These are phyloP conservation scores for Clonostachys byssicola DNA, from an alignment of 2,329 filamentous ascomycete species.

Conservation along the genomic window DNA sequence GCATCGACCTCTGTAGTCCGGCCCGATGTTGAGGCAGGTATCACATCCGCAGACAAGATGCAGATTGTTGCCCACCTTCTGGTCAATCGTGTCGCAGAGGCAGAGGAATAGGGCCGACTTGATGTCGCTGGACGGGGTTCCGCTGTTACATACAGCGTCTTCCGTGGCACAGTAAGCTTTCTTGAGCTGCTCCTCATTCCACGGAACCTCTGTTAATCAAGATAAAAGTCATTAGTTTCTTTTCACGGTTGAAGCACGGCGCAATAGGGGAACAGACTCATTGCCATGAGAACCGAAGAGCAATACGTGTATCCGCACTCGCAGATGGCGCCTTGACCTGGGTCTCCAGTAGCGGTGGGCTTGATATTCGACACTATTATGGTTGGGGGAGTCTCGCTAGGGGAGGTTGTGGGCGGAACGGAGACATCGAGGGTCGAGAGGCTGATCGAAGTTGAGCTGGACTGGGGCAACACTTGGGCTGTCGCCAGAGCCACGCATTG, in stretches of 20 bases:
- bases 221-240: neutral
- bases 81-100: slow-evolving; percentile 23
- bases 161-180: slow-evolving; percentile 30
- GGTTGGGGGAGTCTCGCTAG: slow-evolving; percentile 6
- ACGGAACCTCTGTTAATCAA: slow-evolving; percentile 18
- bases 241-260: neutral
- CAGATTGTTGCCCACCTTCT: slow-evolving; percentile 23
- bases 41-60: slow-evolving; percentile 34
- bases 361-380: slow-evolving; percentile 6
- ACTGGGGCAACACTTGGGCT: too few species aligned
- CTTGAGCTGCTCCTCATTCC: slow-evolving; percentile 22
- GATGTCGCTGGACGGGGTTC: slow-evolving; percentile 20
- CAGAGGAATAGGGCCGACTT: slow-evolving; percentile 29
- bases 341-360: slow-evolving; percentile 9
- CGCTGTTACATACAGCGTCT: slow-evolving; percentile 21
- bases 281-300: slow-evolving; percentile 27
- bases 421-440: slow-evolving; percentile 5
- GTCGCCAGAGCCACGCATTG: too few species aligned
- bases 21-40: slow-evolving; percentile 28
- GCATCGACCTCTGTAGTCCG: slow-evolving; percentile 32
- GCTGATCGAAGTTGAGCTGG: neutral
- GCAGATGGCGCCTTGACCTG: slow-evolving; percentile 23
- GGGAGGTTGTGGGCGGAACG: slow-evolving; percentile 9
- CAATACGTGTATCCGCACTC: slow-evolving; percentile 37
- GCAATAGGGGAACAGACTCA: slow-evolving; percentile 18